Base-by-base conservation (phyloP, 2,329 filamentous ascomycete genomes). In the Penicillium janthinellum region DNA sequence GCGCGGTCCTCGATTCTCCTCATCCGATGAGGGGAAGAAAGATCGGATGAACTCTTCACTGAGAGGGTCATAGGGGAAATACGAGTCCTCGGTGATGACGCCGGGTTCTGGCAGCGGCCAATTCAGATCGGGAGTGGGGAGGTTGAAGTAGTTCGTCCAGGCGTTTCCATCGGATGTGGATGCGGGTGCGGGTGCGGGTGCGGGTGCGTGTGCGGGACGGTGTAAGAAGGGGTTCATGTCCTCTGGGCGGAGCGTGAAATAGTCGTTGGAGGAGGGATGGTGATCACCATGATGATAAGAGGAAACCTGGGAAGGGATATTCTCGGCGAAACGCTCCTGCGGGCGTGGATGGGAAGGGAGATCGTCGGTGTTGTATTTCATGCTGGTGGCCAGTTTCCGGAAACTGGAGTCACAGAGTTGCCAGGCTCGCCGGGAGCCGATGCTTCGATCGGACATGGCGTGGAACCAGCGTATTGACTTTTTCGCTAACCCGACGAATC, bases 381-480 rank as follows among this genome's bases (percentile, higher is more conserved):
- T 73, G 48, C 75, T 73, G 14, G 57, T 52, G 39, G 75, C 71
- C 10, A 77, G 67, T 42, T 72, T 73, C 3, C 74, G 73, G 56
- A 77, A 69, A 42, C 70, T 73, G 38, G 67, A 64, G 54, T 77
- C 72, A 48, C 77, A 79, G 11, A 79, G 66, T 44, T 72, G 66
- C 77, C 78, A 81, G n/a, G 77, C 77, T 41, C 77, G 75, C 55
- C 70, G 66, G 2, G 78, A 77, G 5, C 76, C 75, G 20, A 74
- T 65, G 56, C 74, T 75, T 14, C 70, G 72, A 50, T 77, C 69
- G 4, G 77, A 72, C 69, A 81, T 75, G 39, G 75, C 70, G 57
- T 75, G 72, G 15, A 81, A 73, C 79, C 79, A 81, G 48, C 74
- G 73, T 20, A 79, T 72, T 14, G 71, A 77, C 59, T 80, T 80